Evolutionary conservation across 1,139 yeast genomes (phyloP), one percentile per base, ranked within the genome.

Genomic region (Suhomyces taliae): DNA sequence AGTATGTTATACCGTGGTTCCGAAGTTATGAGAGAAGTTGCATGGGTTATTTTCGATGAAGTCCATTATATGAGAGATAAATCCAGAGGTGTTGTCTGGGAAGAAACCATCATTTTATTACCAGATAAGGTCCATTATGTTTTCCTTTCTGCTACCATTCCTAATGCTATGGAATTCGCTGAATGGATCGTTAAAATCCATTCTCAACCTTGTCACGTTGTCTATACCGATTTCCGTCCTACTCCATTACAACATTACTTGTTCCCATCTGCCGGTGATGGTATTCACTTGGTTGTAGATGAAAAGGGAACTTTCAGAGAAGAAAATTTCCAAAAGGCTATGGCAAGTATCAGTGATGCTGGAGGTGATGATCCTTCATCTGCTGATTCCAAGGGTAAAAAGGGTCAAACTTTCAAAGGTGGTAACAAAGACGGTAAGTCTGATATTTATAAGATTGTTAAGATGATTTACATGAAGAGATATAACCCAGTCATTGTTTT

Each of bases 41-140:
- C 95, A 10, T 91, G 95, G 89, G 97, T 91, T 43, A 85, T 91
- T 37, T 91, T 91, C 59, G 98, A 90, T 69, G 98, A 91, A 64
- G 97, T 91, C 39, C 98, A 91, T 72, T 91, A 91, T 67, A 91
- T 91, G 84, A 85, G 96, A 73, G 97, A 90, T 65, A 85, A 89
- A 58, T 93, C 90, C 54, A 83, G 99, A 70, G 99, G 99, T 64
- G 99, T 93, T 40, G 99, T 93, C 35, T 93, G 99, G 99, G 99
- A 93, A 72, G 99, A 93, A 70, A 95, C 97, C 19, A 93, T 93
- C 55, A 93, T 93, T 53, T 78, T 93, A 70, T 76, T 93, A 46
- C 99, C 99, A 3, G 97, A 91, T 60, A 95, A 93, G 70, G 97
- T 95, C 38, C 88, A 84, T 58, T 85, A 86, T 60, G 93, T 87